Evolutionary conservation across 1,139 yeast species (phyloP), one percentile per base, ranked within the genome.

Genomic region (Ogataea hybrid): DNA sequence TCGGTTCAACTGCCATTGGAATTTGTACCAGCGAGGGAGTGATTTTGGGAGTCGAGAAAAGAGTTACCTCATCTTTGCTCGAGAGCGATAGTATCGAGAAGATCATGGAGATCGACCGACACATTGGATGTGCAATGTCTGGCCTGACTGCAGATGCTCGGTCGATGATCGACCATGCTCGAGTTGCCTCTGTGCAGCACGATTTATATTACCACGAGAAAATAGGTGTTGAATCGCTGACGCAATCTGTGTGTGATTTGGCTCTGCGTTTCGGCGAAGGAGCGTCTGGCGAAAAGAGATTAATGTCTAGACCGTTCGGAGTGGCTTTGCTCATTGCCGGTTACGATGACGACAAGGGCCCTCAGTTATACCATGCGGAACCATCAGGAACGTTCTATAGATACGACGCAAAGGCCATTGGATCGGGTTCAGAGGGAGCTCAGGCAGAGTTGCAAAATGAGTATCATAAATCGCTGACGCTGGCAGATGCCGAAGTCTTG

Each of bases 221-320:
- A 37, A 88, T 92, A 58, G 85, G 86, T 46, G 95, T 92, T 28
- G 98, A 94, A 65, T 80, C 95, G 40, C 79, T 92, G 58, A 90
- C 98, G 11, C 99, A 94, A 66, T 82, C 95, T 1, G 96, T 94
- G 20, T 92, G 98, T 66, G 98, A 94, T 68, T 75, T 94, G 62
- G 98, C 99, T 2, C 73, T 94, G 56, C 77, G 97, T 62, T 94
- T 94, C 58, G 99, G 99, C 48, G 99, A 92, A 69, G 97, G 97
- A 53, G 98, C 97, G 9, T 84, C 92, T 34, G 98, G 97, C 48
- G 97, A 92, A 63, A 94, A 94, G 65, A 78, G 96, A 63, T 77
- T 90, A 56, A 94, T 94, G 99, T 88, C 97, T 4, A 81, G 99
- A 69, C 99, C 99, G 9, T 94, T 94, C 65, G 99, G 99, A 62